Evolutionary conservation across 352 stramenopile species (phyloP).

Genomic region (Phytophthora palmivora): DNA sequence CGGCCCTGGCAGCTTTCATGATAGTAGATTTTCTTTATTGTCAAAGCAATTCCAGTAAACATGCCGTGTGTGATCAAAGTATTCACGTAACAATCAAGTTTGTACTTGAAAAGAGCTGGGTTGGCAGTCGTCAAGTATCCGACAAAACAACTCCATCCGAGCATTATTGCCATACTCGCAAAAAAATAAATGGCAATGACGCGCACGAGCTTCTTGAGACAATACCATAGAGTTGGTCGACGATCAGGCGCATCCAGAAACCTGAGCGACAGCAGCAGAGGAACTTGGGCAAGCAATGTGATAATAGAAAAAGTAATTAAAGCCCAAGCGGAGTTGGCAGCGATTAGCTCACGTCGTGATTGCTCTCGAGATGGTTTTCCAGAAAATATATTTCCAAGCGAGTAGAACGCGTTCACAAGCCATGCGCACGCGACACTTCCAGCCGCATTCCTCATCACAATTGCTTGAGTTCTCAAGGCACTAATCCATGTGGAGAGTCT

Average conservation of each 20-base stretch:
- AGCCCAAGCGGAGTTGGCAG: slow-evolving; percentile 18
- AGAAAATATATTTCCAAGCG: slow-evolving; percentile 26
- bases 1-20: slow-evolving; percentile 19
- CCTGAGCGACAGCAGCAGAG: slow-evolving; percentile 16
- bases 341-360: slow-evolving; percentile 18
- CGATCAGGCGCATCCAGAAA: slow-evolving; percentile 17
- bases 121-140: slow-evolving; percentile 9
- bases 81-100: slow-evolving; percentile 19
- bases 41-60: slow-evolving; percentile 17
- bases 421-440: slow-evolving; percentile 22
- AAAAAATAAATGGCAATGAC: slow-evolving; percentile 13
- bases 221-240: slow-evolving; percentile 17
- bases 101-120: slow-evolving; percentile 20
- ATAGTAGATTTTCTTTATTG: slow-evolving; percentile 20
- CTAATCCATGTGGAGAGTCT: slow-evolving; percentile 1
- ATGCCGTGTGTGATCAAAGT: slow-evolving; percentile 10
- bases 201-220: slow-evolving; percentile 21
- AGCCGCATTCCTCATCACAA: slow-evolving; percentile 13
- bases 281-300: slow-evolving; percentile 10
- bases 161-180: slow-evolving; percentile 6
- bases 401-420: slow-evolving; percentile 19
- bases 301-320: slow-evolving; percentile 16
- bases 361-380: slow-evolving; percentile 16
- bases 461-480: slow-evolving; percentile 7
- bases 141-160: slow-evolving; percentile 5